Evolutionary conservation across 2,329 filamentous ascomycete genomes (phyloP), one percentile per base, ranked within the genome.

Genomic region (Sporothrix globosa): DNA sequence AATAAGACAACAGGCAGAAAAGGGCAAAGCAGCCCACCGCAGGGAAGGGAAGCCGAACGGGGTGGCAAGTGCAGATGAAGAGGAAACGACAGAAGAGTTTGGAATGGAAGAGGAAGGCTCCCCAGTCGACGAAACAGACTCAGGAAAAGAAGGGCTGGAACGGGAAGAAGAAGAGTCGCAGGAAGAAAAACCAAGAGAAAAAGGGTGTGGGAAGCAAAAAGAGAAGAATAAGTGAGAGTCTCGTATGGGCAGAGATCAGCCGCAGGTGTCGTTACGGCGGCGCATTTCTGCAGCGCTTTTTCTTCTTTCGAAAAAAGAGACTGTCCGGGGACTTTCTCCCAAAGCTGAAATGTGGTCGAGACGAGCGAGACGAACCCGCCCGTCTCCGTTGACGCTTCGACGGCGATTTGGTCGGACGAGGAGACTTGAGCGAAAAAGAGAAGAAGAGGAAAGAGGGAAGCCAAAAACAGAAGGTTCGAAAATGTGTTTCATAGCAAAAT

Each of bases 291-390:
- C 94, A 87, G 81, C 83, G 80, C 83, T 77, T 77, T 77, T 56
- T 48, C 27, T 67, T 70, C 46, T 78, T 76, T 74, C 69, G 74
- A 71, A 75, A 76, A 77, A 83, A 68, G 69, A 60, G 70, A 58
- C 73, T 90, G 94, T 97, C 95, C 95, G 95, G 95, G 95, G 95
- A 98, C 95, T 98, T 98, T 98, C 95, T 97, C 95, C 95, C 93
- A 96, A 97, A 97, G 94, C 94, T 79, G 21, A 24, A 44, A 19
- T 77, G 74, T 75, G 78, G 73, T 66, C 73, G 76, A 78, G 77
- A 79, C 74, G 77, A 79, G 79, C 52, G 54, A 27, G 3, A 82
- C 81, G 77, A 76, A 76, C 79, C 77, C 78, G 76, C 80, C 76
- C 77, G 78, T 87, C 85, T 91, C 92, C 91, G 92, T 97, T 84